Base-by-base conservation (phyloP, 2,329 filamentous ascomycete species). In the Emmonsiellopsis sp. region DNA sequence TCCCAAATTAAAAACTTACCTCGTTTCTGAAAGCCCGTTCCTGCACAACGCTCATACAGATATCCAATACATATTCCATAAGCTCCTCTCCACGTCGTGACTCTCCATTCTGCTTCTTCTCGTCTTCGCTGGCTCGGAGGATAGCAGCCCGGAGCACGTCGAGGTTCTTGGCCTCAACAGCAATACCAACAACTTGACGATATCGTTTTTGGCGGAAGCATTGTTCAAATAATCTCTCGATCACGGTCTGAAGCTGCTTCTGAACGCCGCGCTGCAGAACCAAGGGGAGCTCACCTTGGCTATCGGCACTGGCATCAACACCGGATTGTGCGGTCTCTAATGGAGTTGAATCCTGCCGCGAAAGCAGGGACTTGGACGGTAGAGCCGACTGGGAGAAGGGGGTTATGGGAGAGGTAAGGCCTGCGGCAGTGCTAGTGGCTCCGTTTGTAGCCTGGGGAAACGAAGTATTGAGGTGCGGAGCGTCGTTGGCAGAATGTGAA, bases 41-140 rank as follows among this genome's bases (percentile, higher is more conserved):
- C 72, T 97, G 93, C 15, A 98, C 90, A 56, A 97, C 86, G 57
- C 94, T 91, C 89, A 98, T 95, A 77, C 92, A 96, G 61, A 98
- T 94, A 61, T 91, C 84, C 57, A 98, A 75, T 16, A 93, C 87
- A 65, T 98, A 98, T 62, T 98, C 93, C 85, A 98, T 93, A 54
- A 98, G 74, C 68, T 97, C 92, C 67, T 97, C 91, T 15, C 89
- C 86, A 31, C 85, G 82, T 37, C 75, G 72, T 15, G 71, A 73
- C 59, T 83, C 81, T 3, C 68, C 70, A 38, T 75, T 70, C 66
- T 85, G 83, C 65, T 81, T 79, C 73, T 87, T 89, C 71, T 90
- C 89, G 59, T 94, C 89, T 49, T 91, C 83, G 65, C 84, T 90
- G n/a, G 89, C 92, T 35, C 89, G 84, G 68, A 93, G 81, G 65